Evolutionary conservation across 345 rosid genomes (phyloP), one percentile per base, ranked within the genome.

Genomic region (Salix dunnii): DNA sequence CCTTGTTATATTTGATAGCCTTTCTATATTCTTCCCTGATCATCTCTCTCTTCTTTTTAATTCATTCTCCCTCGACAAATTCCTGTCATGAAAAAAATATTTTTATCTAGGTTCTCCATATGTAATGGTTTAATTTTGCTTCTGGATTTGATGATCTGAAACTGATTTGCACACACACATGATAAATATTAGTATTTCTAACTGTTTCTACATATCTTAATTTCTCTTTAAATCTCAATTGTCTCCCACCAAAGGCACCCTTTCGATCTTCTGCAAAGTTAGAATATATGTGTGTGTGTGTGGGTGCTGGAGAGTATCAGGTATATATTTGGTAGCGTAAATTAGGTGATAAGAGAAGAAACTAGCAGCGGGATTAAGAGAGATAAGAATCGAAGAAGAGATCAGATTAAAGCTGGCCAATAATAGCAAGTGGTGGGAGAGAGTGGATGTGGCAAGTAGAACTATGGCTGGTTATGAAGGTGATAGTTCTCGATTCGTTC

Each of bases 401-500:
- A 76, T 33, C 42, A 18, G 48, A 31, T 65, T 30, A 70, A 84
- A 67, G 73, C 87, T 86, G 89, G 88, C 86, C 77, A 81, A 75
- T 80, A 83, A 83, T 43, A 69, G 20, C 17, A 66, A 77, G 88
- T 82, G 86, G 89, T 85, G 86, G 90, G 89, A 84, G 72, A 82
- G 74, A 67, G 46, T 74, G 63, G 86, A 84, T 79, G 89, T 75
- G 60, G 77, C 27, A 23, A 58, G 67, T 60, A 25, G 18, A 40
- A 69, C 72, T 71, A 89, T 85, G 86, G 87, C 88, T n/a, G 90
- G 92, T 4, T 84, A 77, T 67, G 84, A 84, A 74, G 76, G 77
- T 48, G 51, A 72, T 38, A 82, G 81, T 71, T 76, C 84, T 73
- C 84, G 82, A 72, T 84, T 78, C 79, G 75, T 82, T 38, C 90